These are phyloP conservation scores for Bothriochloa decipiens DNA, from an alignment of 176 grass and related monocot genomes.

Conservation along the genomic window DNA sequence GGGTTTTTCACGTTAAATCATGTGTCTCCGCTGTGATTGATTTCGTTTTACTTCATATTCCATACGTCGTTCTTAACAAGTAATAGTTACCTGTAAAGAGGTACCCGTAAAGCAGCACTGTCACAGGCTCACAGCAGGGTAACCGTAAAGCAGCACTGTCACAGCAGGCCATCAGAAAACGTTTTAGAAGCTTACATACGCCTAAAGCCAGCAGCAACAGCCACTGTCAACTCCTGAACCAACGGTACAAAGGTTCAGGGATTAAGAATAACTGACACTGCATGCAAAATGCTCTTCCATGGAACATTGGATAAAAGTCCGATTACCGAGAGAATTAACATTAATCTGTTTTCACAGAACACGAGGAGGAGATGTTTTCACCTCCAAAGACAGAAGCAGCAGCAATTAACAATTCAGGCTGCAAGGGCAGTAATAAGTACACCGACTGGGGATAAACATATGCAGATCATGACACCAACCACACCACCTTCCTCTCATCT, in stretches of 20 bases:
- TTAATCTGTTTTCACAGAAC: slow-evolving; percentile 50
- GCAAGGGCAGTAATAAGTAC: slow-evolving; percentile 51
- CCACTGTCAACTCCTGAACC: slow-evolving; percentile 50
- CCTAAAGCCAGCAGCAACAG: slow-evolving; percentile 37
- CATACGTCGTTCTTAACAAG: no score
- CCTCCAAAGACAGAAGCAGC: slow-evolving; percentile 34
- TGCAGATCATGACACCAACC: slow-evolving; percentile 49
- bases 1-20: no score
- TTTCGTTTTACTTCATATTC: no score
- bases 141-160: slow-evolving; percentile 44
- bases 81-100: slow-evolving; percentile 31
- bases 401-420: slow-evolving; percentile 46
- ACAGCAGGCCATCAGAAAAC: slow-evolving; percentile 28
- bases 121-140: background rate
- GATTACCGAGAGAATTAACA: slow-evolving; percentile 61
- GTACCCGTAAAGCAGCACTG: background rate
- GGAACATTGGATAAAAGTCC: slow-evolving; percentile 45
- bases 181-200: slow-evolving; percentile 41
- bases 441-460: slow-evolving; percentile 40
- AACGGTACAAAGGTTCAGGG: slow-evolving; percentile 41
- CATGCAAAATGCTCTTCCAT: slow-evolving; percentile 37
- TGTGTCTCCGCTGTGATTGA: no score
- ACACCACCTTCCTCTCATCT: slow-evolving; percentile 75
- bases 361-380: slow-evolving; percentile 59
- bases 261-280: slow-evolving; percentile 47